Evolutionary conservation across 2,329 filamentous ascomycete species (phyloP).

Genomic region (Hypoxylon sp.): DNA sequence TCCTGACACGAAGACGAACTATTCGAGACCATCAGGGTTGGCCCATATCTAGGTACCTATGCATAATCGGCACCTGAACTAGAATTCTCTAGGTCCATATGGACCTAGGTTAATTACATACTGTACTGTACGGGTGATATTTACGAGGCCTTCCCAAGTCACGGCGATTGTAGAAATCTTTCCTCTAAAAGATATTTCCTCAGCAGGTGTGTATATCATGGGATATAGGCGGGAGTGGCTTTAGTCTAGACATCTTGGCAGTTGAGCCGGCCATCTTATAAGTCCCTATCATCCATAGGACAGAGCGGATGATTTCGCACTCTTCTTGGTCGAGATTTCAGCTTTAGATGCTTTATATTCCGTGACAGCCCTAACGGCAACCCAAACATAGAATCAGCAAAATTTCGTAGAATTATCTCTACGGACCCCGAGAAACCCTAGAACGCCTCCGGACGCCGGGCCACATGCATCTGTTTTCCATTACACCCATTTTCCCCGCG

Average conservation of each 20-base stretch:
- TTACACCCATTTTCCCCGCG: conserved; percentile 39
- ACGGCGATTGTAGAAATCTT: not conserved
- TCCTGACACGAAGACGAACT: conserved; percentile 26
- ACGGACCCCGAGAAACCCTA: conserved; percentile 48
- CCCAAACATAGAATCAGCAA: conserved; percentile 23
- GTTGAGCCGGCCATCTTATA: not conserved
- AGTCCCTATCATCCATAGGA: not conserved
- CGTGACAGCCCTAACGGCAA: conserved; percentile 3
- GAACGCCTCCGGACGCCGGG: conserved; percentile 55
- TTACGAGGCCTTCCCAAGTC: not conserved
- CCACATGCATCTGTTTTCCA: conserved; percentile 52
- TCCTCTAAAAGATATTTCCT: not conserved
- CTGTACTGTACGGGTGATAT: not conserved
- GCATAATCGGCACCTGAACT: not conserved
- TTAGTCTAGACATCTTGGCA: not conserved
- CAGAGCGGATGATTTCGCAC: not conserved
- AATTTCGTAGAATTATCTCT: conserved; percentile 42
- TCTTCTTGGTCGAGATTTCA: not conserved
- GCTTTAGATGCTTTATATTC: conserved; percentile 7
- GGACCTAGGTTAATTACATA: too few species aligned
- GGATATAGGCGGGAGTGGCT: not conserved
- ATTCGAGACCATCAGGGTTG: conserved; percentile 25
- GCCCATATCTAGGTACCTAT: not conserved
- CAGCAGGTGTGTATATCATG: not conserved
- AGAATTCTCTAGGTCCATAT: not conserved